Base-by-base conservation (phyloP, 164 flowering plant genomes). In the Piper longum region DNA sequence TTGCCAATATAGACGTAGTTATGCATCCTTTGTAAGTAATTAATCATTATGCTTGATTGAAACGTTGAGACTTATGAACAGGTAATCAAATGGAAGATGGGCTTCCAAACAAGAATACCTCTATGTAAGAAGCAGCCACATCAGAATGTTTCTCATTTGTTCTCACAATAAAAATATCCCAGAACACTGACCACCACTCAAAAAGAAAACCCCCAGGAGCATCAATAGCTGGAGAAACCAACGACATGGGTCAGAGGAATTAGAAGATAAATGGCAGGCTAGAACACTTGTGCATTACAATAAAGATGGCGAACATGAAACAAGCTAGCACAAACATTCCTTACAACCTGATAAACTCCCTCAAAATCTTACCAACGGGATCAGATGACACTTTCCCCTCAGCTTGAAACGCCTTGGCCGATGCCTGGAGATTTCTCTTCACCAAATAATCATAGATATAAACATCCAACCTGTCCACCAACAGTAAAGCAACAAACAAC, bases 171-270 rank as follows among this genome's bases (percentile, higher is more conserved):
- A 85, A 88, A 54, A 88, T 80, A 66, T 88, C 95, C 95, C 95
- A 88, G 63, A 88, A 87, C 12, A 88, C 95, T 17, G 95, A 88
- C 95, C 95, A 88, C 95, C 96, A 88, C 64, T 88, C 96, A 51
- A 81, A 84, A 3, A 88, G 83, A 77, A 88, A 88, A 5, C 96
- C 96, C 19, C 89, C 89, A 44, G 96, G 91, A 12, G 96, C 91
- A 78, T 88, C 91, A 62, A 88, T 83, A 26, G 87, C 96, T 88
- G 85, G 63, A 68, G 36, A 26, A 64, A 44, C 40, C 39, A 63
- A 7, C 56, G 51, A 54, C 59, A 16, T 17, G 4, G 11, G 5
- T 14, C 41, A 16, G 39, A 54, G 11, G 17, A 57, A 57, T 13
- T 54, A 51, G 45, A 26, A 26, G 36, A 26, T 26, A 26, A 26